Conservation (phyloP, 106 monocot species). For the Triglochin maritima region DNA sequence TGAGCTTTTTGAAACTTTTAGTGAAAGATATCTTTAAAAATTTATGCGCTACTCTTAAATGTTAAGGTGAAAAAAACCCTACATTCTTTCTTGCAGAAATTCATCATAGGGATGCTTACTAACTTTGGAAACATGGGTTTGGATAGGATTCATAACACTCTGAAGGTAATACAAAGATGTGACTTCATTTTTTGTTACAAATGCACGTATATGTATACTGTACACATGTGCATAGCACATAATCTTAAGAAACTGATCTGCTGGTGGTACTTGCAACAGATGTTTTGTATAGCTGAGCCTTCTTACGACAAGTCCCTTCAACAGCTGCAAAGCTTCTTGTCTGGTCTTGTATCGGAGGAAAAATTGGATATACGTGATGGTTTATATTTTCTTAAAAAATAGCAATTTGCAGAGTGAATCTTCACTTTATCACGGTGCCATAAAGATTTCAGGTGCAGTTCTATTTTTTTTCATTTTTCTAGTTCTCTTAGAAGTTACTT, state of each 20-base stretch:
- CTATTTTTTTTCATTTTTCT: too few relatives aligned
- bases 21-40: too few relatives aligned
- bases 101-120: conserved; percentile 92
- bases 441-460: too few relatives aligned
- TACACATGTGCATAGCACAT: too few relatives aligned
- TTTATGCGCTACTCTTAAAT: too few relatives aligned
- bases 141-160: conserved; percentile 91
- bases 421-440: too few relatives aligned
- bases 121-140: conserved; percentile 83
- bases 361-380: conserved; percentile 80
- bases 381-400: conserved; percentile 53
- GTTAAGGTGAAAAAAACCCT: background rate
- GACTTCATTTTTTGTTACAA: background rate
- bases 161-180: conserved; percentile 46
- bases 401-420: background rate
- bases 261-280: conserved; percentile 31
- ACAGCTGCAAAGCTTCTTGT: conserved; percentile 87
- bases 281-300: conserved; percentile 90
- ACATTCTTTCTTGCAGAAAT: conserved; percentile 60
- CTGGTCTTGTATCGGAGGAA: conserved; percentile 68
- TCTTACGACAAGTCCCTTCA: conserved; percentile 96
- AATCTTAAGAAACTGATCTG: too few relatives aligned
- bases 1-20: too few relatives aligned
- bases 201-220: too few relatives aligned
- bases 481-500: too few relatives aligned